Evolutionary conservation across 768 basidiomycete species (phyloP).

Genomic region (Austroboletus festivus): DNA sequence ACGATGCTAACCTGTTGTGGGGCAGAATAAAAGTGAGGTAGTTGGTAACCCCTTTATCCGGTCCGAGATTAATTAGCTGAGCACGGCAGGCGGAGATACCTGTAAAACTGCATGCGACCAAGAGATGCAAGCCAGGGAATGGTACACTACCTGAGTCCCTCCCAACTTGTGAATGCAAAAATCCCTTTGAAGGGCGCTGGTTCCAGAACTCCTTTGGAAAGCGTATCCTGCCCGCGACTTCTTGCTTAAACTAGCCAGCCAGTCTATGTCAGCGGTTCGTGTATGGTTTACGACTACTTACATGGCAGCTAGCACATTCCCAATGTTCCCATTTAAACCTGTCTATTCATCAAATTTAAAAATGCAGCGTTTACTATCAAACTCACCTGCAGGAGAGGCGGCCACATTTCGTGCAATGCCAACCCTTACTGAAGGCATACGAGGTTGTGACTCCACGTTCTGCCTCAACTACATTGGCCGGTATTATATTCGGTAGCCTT

Average conservation of each 20-base stretch:
- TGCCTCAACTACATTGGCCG: conserved; percentile 30
- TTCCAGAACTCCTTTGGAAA: conserved; percentile 39
- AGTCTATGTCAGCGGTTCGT: background rate
- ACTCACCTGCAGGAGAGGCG: conserved; percentile 69
- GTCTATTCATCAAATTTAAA: conserved; percentile 1
- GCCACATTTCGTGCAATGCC: conserved; percentile 68
- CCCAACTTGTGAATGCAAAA: conserved; percentile 28
- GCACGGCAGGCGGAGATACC: conserved; percentile 17
- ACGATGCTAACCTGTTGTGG: conserved; percentile 36
- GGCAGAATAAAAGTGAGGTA: conserved; percentile 53
- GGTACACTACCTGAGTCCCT: conserved; percentile 28
- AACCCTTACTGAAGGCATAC: conserved; percentile 59
- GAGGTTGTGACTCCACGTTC: conserved; percentile 44
- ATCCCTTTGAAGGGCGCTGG: conserved; percentile 23
- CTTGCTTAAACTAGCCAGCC: conserved; percentile 13
- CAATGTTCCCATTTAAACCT: conserved; percentile 76
- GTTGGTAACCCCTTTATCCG: conserved; percentile 22
- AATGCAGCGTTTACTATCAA: background rate
- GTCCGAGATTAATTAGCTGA: conserved; percentile 20
- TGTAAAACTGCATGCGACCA: conserved; percentile 3
- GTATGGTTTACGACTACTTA: conserved; percentile 26
- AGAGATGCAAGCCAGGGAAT: background rate
- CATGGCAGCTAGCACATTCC: conserved; percentile 64
- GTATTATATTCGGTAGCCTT: conserved; percentile 39
- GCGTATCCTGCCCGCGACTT: conserved; percentile 21